These are phyloP conservation scores for Chrysoporthe puriensis DNA, from an alignment of 2,329 filamentous ascomycete genomes.

Conservation along the genomic window DNA sequence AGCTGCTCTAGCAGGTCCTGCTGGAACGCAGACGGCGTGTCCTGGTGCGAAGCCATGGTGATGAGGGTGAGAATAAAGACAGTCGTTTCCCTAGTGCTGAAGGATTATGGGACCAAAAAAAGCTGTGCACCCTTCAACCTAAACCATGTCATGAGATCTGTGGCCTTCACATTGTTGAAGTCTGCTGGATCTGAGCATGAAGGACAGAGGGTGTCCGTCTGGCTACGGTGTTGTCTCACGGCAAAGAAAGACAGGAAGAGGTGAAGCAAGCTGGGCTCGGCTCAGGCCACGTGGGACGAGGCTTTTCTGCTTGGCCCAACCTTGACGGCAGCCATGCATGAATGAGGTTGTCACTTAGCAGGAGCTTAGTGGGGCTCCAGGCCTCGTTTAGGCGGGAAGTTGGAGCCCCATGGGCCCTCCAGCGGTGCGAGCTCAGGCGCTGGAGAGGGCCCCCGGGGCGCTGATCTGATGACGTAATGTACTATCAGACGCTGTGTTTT, in stretches of 20 bases:
- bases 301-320: background rate
- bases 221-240: background rate
- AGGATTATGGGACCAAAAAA: background rate
- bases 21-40: conserved; percentile 10
- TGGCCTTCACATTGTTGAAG: background rate
- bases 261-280: background rate
- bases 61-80: background rate
- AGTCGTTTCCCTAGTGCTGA: background rate
- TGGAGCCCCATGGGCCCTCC: background rate
- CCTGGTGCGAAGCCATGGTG: conserved; percentile 24
- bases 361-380: background rate
- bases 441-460: background rate
- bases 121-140: background rate
- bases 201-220: background rate
- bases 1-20: conserved; percentile 27
- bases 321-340: background rate
- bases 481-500: background rate
- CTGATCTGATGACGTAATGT: background rate
- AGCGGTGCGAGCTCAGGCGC: background rate
- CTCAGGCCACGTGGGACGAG: background rate
- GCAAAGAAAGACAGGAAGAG: background rate
- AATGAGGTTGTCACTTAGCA: background rate
- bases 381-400: background rate
- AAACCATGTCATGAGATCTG: background rate
- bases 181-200: background rate